phyloP scores from a whole-genome alignment of 1,139 yeast genomes.

The Kodamaea derodonti region DNA sequence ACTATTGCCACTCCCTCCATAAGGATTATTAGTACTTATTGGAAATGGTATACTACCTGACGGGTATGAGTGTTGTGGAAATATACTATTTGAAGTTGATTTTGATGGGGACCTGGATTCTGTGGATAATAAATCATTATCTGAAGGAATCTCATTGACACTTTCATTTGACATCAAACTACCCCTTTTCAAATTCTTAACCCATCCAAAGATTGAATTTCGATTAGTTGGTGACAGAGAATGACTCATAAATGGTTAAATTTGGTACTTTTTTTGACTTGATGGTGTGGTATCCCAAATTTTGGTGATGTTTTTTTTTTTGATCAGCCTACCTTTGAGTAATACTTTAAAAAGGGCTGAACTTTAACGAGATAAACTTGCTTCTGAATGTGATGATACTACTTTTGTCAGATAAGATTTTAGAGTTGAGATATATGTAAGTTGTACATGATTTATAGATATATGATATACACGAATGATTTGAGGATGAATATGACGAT shows the following conservation, averaged over 20 bases:
- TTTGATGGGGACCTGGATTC: slow-evolving; percentile 26
- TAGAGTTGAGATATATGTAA: no score
- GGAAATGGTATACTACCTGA: slow-evolving; percentile 9
- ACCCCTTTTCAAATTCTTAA: slow-evolving; percentile 41
- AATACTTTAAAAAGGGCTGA: no score
- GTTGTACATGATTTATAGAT: no score
- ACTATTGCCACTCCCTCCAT: neutral
- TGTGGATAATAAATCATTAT: slow-evolving; percentile 22
- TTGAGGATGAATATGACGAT: no score
- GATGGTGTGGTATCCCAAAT: neutral
- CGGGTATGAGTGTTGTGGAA: slow-evolving; percentile 9
- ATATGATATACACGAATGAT: no score
- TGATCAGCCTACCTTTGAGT: no score
- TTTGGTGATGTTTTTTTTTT: neutral
- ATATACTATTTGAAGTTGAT: slow-evolving; percentile 10
- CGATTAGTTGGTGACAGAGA: slow-evolving; percentile 41
- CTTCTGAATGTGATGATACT: no score
- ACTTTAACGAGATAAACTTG: no score
- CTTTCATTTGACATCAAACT: slow-evolving; percentile 39
- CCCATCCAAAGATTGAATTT: slow-evolving; percentile 46
- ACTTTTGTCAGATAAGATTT: no score
- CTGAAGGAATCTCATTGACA: slow-evolving; percentile 36
- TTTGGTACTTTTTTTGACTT: no score
- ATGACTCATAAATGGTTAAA: slow-evolving; percentile 32
- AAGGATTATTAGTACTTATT: slow-evolving; percentile 7